Evolutionary conservation across 352 stramenopile species (phyloP).

Genomic region (Phytophthora uliginosa): DNA sequence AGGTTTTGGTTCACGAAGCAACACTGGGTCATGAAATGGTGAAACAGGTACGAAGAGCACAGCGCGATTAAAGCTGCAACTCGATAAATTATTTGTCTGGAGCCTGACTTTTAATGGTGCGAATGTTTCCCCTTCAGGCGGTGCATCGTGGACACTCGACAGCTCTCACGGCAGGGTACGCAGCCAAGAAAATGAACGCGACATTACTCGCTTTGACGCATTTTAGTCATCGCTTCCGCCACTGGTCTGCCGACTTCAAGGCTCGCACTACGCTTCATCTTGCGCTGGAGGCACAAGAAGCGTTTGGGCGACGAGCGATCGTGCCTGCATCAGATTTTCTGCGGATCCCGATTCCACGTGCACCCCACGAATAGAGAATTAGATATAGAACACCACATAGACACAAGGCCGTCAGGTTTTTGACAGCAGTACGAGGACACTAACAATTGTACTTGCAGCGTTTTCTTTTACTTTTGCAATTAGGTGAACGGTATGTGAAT

Average conservation of each 20-base stretch:
- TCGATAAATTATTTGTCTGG: too few relatives aligned
- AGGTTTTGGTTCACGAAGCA: slow-evolving; percentile 92
- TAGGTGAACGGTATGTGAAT: slow-evolving; percentile 44
- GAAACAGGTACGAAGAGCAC: slow-evolving; percentile 47
- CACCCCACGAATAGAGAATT: slow-evolving; percentile 52
- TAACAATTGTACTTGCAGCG: neutral
- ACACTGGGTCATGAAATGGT: slow-evolving; percentile 83
- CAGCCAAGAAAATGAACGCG: slow-evolving; percentile 81
- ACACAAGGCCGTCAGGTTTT: neutral
- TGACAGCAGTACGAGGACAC: neutral
- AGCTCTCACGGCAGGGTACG: slow-evolving; percentile 79
- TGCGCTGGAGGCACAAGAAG: slow-evolving; percentile 67
- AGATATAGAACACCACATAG: slow-evolving; percentile 26
- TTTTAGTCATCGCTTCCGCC: slow-evolving; percentile 87
- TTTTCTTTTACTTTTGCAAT: neutral
- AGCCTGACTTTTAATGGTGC: too few relatives aligned
- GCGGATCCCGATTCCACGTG: slow-evolving; percentile 75
- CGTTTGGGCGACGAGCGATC: slow-evolving; percentile 74
- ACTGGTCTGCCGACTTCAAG: slow-evolving; percentile 57
- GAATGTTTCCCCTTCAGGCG: slow-evolving; percentile 40
- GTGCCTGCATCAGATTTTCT: slow-evolving; percentile 85
- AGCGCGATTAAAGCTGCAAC: neutral
- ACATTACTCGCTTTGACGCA: slow-evolving; percentile 85
- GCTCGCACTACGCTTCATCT: slow-evolving; percentile 75
- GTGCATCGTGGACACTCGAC: slow-evolving; percentile 84